Evolutionary conservation across 1,284 basidiomycete genomes (phyloP), one percentile per base, ranked within the genome.

Genomic region (Macrocystidia cucumis): DNA sequence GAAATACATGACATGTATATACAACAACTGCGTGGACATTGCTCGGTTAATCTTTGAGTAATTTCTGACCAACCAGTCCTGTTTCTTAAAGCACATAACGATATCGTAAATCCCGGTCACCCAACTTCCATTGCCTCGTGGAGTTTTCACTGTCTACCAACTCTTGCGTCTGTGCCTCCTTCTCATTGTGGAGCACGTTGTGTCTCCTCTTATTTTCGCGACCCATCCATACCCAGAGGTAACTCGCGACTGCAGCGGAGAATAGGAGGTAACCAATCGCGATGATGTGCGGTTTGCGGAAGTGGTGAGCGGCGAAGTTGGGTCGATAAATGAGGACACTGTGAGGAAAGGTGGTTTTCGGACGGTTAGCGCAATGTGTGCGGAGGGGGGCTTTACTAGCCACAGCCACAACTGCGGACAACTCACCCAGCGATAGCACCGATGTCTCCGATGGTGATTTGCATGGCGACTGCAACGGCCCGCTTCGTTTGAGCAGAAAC

Each of bases 401-500:
- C n/a, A n/a, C n/a, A n/a, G n/a, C n/a, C n/a, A n/a, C n/a, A n/a
- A n/a, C n/a, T n/a, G n/a, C n/a, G n/a, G n/a, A n/a, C n/a, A n/a
- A n/a, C 52, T 19, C 47, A 59, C 64, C 69, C 72, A 17, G 70
- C 64, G 39, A 83, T 72, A 13, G 77, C 74, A 4, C 78, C 81
- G 28, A 74, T 56, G 46, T 83, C 76, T 5, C 78, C 78, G 8
- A 82, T 69, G 9, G 68, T 70, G 39, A 85, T 81, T 50, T 81
- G 77, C 67, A 79, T 69, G 1, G 76, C 79, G 2, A 77, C 64
- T 0, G 72, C 74, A 1, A 76, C 66, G 1, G 78, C 80, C 4
- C 79, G 69, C 49, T 82, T 81, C 1, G 78, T 83, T 47, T 82
- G 79, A 2, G 72, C 74, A 5, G 72, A 73, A n/a, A 82, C 72